Evolutionary conservation across 2,329 filamentous ascomycete genomes (phyloP).

Genomic region (Colletotrichum plurivorum): DNA sequence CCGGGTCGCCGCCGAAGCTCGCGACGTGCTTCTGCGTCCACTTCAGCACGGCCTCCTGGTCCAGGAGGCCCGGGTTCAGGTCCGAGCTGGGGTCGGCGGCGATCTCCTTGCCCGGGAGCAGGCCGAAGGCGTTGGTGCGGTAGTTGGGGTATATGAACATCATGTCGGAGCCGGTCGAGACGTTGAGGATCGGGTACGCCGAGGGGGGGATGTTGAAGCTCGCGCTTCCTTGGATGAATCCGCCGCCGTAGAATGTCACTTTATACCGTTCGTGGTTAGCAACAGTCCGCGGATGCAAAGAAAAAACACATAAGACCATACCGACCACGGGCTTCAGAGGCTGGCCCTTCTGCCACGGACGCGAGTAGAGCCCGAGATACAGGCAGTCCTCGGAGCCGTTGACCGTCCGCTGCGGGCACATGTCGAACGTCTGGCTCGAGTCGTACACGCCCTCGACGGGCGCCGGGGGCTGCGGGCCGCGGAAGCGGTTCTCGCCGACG

Average conservation of each 20-base stretch:
- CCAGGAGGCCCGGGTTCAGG: conserved; percentile 64
- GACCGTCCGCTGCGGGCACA: conserved; percentile 71
- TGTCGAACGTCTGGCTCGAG: conserved; percentile 68
- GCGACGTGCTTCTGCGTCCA: conserved; percentile 47
- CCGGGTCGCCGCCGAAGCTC: conserved; percentile 47
- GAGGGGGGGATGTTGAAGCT: conserved; percentile 68
- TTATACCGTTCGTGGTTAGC: not conserved
- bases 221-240: conserved; percentile 71
- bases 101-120: conserved; percentile 64
- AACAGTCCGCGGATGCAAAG: not conserved
- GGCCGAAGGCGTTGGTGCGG: conserved; percentile 70
- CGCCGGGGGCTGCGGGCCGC: conserved; percentile 70
- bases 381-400: conserved; percentile 73
- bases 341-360: conserved; percentile 64
- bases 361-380: conserved; percentile 71
- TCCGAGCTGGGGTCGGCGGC: conserved; percentile 59
- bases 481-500: conserved; percentile 70
- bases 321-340: conserved; percentile 67
- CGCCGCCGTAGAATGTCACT: conserved; percentile 60
- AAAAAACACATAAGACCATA: not conserved
- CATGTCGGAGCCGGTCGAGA: conserved; percentile 64
- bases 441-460: conserved; percentile 65
- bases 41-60: conserved; percentile 46
- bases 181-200: conserved; percentile 71
- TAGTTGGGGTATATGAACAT: conserved; percentile 64